Base-by-base conservation (phyloP, 805 yeast genomes). In the Myxozyma melibiosi region DNA sequence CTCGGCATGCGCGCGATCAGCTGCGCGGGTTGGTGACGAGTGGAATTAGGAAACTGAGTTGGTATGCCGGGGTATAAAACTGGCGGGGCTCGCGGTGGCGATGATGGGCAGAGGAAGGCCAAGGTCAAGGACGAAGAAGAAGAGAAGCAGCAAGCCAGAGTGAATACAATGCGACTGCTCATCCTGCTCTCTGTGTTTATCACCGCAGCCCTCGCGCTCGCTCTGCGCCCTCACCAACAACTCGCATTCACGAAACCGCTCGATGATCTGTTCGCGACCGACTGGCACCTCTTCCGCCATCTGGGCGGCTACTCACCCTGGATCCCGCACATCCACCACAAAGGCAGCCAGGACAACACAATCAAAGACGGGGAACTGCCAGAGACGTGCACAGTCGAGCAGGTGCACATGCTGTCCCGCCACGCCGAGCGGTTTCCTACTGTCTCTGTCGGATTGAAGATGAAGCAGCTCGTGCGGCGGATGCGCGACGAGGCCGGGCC, bases 381-480 rank as follows among this genome's bases (percentile, higher is more conserved):
- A 4, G 41, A 46, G 11, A 25, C 40, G 13, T 57, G 61, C 40
- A n/a, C 22, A 11, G 41, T 60, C 16, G 57, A 53, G 13, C 64
- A 60, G 22, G 64, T 58, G 16, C 64, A 60, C 44, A 57, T 60
- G 58, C 54, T 60, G 20, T 39, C 53, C 5, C 55, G 64, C 11
- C 64, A 60, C 39, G 61, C 62, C 2, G 61, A 53, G 43, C 48
- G 64, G 9, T 60, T 53, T 30, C 64, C 64, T 2, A 60, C 64
- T 0, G 27, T 14, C 5, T 16, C 49, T 2, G 64, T 58, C 18
- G 64, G 64, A 6, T 20, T 44, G 13, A 50, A 39, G 13, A 60
- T 60, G 62, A 44, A 58, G 39, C 22, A 38, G 24, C 37, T 58
- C 25, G 47, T 55, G 5, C 34, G 16, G 24, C 50, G 51, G 22